These are phyloP conservation scores for Russula dissimulans DNA, from an alignment of 768 basidiomycete genomes.

Conservation along the genomic window DNA sequence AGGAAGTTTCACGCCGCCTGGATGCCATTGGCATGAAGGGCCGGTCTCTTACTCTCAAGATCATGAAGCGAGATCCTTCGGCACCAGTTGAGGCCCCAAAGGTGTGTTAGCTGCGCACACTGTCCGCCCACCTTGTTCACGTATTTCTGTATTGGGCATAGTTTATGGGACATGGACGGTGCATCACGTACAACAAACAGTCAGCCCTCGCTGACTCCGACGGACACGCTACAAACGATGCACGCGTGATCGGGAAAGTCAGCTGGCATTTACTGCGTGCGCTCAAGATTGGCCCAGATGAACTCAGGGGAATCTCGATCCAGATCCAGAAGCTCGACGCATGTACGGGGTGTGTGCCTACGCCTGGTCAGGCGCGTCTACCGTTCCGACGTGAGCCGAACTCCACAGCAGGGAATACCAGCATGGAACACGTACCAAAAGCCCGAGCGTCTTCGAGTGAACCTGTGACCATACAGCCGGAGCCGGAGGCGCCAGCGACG, in stretches of 20 bases:
- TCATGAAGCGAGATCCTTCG: conserved; percentile 78
- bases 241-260: conserved; percentile 59
- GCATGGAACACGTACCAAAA: not conserved
- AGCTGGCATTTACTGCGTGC: conserved; percentile 67
- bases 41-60: conserved; percentile 69
- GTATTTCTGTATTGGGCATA: conserved; percentile 24
- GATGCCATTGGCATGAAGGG: conserved; percentile 62
- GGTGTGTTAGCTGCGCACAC: conserved; percentile 33
- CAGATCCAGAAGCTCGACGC: conserved; percentile 84
- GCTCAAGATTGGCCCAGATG: conserved; percentile 71
- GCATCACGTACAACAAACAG: conserved; percentile 76
- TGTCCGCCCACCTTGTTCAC: not conserved
- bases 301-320: conserved; percentile 87
- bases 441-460: not conserved
- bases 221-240: conserved; percentile 66
- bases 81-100: conserved; percentile 90
- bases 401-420: not conserved
- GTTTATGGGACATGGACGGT: conserved; percentile 89
- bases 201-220: conserved; percentile 45
- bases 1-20: conserved; percentile 67
- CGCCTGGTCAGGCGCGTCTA: conserved; percentile 50
- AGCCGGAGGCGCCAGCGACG: not conserved
- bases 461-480: not conserved
- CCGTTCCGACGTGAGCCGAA: conserved; percentile 39
- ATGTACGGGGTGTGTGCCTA: conserved; percentile 26